A percentile compares a stretch with the other conserved stretches of the same genome.
Conservation (phyloP, 1,139 yeast species). For the Scheffersomyces segobiensis region DNA sequence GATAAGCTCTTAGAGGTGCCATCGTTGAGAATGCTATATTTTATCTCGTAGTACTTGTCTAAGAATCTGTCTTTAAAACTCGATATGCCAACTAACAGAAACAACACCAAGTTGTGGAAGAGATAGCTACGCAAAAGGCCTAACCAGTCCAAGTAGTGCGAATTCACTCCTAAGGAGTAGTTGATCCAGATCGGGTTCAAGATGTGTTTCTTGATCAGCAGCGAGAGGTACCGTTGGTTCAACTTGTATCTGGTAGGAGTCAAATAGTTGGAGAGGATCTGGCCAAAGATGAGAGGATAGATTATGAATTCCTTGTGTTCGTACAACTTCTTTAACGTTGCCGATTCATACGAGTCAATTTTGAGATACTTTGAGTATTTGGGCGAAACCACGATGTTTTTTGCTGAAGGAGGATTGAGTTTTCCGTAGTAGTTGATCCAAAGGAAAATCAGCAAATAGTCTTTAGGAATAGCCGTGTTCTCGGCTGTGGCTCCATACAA, state of each 20-base stretch:
- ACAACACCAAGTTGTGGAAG: conserved; percentile 25
- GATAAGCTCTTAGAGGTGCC: conserved; percentile 6
- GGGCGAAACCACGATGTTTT: conserved; percentile 26
- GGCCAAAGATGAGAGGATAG: conserved; percentile 41
- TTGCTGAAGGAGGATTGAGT: conserved; percentile 37
- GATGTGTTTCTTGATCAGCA: conserved; percentile 30
- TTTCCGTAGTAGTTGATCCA: conserved; percentile 35
- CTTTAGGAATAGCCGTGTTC: conserved; percentile 35
- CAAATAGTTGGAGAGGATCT: conserved; percentile 42
- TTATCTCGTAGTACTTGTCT: conserved; percentile 30
- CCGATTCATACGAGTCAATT: conserved; percentile 19
- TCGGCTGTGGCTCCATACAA: conserved; percentile 33
- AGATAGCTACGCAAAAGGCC: conserved; percentile 29
- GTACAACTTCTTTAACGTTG: conserved; percentile 23
- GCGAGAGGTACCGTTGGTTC: conserved; percentile 39
- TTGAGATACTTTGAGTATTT: conserved; percentile 27
- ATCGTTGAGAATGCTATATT: conserved; percentile 16
- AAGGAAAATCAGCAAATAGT: conserved; percentile 38
- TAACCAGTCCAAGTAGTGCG: conserved; percentile 30
- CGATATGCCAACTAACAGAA: conserved; percentile 19
- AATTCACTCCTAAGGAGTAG: conserved; percentile 29
- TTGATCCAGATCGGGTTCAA: conserved; percentile 49
- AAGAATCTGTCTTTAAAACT: conserved; percentile 26
- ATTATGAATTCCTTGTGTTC: conserved; percentile 33
- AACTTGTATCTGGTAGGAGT: conserved; percentile 41